Conservation (phyloP, 805 yeast genomes). For the Candida andamanensis region DNA sequence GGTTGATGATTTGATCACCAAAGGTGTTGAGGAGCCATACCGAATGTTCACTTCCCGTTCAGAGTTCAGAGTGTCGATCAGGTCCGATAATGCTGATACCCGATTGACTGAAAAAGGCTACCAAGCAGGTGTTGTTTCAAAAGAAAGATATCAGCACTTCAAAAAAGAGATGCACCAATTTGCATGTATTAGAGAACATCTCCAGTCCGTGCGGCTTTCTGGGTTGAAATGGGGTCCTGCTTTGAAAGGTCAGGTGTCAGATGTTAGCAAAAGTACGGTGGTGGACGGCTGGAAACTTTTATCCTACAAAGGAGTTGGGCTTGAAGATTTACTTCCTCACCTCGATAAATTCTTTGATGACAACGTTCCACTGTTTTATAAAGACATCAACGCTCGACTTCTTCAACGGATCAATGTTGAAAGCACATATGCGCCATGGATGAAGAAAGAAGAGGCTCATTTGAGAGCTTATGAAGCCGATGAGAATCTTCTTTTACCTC, state of each 20-base stretch:
- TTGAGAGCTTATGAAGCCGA: conserved; percentile 79
- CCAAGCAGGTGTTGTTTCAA: conserved; percentile 59
- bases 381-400: conserved; percentile 34
- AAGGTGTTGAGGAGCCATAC: conserved; percentile 96
- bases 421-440: conserved; percentile 77
- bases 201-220: conserved; percentile 43
- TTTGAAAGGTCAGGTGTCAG: conserved; percentile 43
- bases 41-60: conserved; percentile 97
- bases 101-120: conserved; percentile 72
- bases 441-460: conserved; percentile 65
- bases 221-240: conserved; percentile 59
- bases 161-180: conserved; percentile 40
- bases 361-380: conserved; percentile 21
- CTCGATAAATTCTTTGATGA: conserved; percentile 17
- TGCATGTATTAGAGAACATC: conserved; percentile 38
- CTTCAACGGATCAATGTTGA: conserved; percentile 65
- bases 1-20: conserved; percentile 88
- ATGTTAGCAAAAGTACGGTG: conserved; percentile 36
- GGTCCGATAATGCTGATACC: conserved; percentile 92
- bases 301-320: conserved; percentile 43
- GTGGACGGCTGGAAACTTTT: conserved; percentile 66
- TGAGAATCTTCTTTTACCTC: conserved; percentile 70
- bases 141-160: conserved; percentile 50
- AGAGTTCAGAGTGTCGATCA: conserved; percentile 82
- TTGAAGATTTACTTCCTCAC: conserved; percentile 26